Base-by-base conservation (phyloP, 176 grass and related monocot genomes). In the Urochloa ruziziensis region DNA sequence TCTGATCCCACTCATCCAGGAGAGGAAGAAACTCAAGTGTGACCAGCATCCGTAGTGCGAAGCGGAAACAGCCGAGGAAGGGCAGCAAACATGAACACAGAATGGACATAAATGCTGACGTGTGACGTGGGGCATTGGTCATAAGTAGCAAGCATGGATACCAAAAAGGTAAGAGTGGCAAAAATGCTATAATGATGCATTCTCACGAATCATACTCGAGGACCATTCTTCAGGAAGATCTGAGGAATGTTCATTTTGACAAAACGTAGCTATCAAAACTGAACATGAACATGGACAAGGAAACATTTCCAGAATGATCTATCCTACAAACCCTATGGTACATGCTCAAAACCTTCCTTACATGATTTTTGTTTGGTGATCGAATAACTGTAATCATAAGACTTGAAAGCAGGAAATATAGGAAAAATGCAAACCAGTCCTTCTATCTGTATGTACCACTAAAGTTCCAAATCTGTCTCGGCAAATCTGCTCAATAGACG, bases 391-490 rank as follows among this genome's bases (percentile, higher is more conserved):
- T 74, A 52, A 86, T 83, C 6, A 43, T 37, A 63, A 48, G 67
- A 56, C 53, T 80, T 44, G 19, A 75, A 74, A 74, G 80, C 51
- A 62, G 74, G 16, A 56, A 69, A 52, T 91, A 87, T 62, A 75
- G 80, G 75, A 84, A 90, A 83, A 58, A 68, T 69, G 70, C 46
- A 43, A 43, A 78, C 90, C 79, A 80, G 78, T 79, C 88, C 88
- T 62, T 75, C 76, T 89, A 86, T 83, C 66, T 69, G 83, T 92
- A 85, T 92, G 82, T 90, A 90, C 84, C 84, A 80, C 80, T 83
- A 83, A 42, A 49, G n/a, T 19, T 60, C 14, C 74, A 79, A 79
- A 79, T 82, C 86, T 68, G 67, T 34, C 54, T 73, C 40, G 7
- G 19, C 48, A 79, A 53, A 89, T 85, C 62, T 60, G 33, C 42